Base-by-base conservation (phyloP, 306 rosid species). In the Oxytropis ochrocephala region DNA sequence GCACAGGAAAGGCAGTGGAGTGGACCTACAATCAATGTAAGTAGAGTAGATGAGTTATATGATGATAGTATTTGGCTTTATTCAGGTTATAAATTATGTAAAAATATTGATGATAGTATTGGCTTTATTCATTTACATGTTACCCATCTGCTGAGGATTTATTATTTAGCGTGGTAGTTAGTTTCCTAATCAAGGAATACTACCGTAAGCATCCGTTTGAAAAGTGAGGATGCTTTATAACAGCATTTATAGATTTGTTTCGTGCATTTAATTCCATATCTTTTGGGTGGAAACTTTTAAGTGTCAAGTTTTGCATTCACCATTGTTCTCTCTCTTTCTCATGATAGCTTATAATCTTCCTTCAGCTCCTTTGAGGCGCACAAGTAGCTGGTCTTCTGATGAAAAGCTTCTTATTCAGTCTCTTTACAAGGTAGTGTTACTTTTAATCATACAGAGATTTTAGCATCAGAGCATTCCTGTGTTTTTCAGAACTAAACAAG, bases 301-400 rank as follows among this genome's bases (percentile, higher is more conserved):
- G n/a, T n/a, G n/a, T n/a, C n/a, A n/a, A n/a, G n/a, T n/a, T n/a
- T 52, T 51, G 11, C 48, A 10, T 29, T 11, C 50, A 39, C 35
- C 30, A 18, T 33, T 70, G 2, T 50, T n/a, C n/a, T 13, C 42
- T 51, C 27, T 66, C 12, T 13, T 14, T 65, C 24, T 67, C 39
- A 29, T 24, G 32, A 14, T 64, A 19, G 27, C 4, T 41, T 60
- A n/a, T 39, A 32, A 63, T 53, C 32, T 67, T 54, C 57, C 12
- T 78, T 55, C 70, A 95, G 96, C 75, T 69, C 74, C 88, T 72
- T 82, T 82, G 70, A 94, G 78, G 83, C 96, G 85, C 81, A 77
- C 83, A 49, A 80, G 79, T 80, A 91, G 97, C 82, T 95, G 96
- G 99, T 83, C 95, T 41, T 91, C 91, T 47, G 96, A 95, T 7